Percentiles rank a stretch among this genome's conserved stretches.
phyloP scores from a whole-genome alignment of 441 rosid genomes.

The Populus trichocarpa region DNA sequence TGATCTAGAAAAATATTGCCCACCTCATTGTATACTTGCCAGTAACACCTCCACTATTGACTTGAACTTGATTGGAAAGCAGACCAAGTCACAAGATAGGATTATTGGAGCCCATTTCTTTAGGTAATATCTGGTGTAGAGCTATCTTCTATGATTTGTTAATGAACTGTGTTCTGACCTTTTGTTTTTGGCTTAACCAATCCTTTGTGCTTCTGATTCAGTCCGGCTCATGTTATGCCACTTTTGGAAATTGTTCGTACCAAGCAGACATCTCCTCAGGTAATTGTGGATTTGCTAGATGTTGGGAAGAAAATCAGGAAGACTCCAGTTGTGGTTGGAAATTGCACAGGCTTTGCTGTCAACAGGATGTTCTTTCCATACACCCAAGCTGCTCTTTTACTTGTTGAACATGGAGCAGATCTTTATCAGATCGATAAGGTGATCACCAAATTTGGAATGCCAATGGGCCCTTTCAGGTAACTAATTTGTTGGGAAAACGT shows the following conservation, averaged over 20 bases:
- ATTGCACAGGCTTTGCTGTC: constrained; percentile 98
- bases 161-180: background rate
- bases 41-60: constrained; percentile 96
- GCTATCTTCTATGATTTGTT: background rate
- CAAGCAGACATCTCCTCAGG: constrained; percentile 81
- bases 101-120: constrained; percentile 98
- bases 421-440: constrained; percentile 72
- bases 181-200: constrained; percentile 7
- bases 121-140: constrained; percentile 47
- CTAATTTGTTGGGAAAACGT: background rate
- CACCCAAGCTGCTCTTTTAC: constrained; percentile 74
- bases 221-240: constrained; percentile 99
- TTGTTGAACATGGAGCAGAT: constrained; percentile 80
- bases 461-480: constrained; percentile 98
- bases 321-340: constrained; percentile 92
- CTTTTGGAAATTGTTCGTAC: constrained; percentile 94
- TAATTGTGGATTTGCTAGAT: constrained; percentile 82
- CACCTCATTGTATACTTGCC: constrained; percentile 83
- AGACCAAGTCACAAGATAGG: constrained; percentile 71
- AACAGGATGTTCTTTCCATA: constrained; percentile 98
- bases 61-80: constrained; percentile 79
- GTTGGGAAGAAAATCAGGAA: constrained; percentile 90
- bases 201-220: constrained; percentile 35
- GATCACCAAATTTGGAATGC: constrained; percentile 94
- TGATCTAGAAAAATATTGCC: constrained; percentile 88